These are phyloP conservation scores for Pythium sp. DNA, from an alignment of 352 stramenopile species.

Conservation along the genomic window DNA sequence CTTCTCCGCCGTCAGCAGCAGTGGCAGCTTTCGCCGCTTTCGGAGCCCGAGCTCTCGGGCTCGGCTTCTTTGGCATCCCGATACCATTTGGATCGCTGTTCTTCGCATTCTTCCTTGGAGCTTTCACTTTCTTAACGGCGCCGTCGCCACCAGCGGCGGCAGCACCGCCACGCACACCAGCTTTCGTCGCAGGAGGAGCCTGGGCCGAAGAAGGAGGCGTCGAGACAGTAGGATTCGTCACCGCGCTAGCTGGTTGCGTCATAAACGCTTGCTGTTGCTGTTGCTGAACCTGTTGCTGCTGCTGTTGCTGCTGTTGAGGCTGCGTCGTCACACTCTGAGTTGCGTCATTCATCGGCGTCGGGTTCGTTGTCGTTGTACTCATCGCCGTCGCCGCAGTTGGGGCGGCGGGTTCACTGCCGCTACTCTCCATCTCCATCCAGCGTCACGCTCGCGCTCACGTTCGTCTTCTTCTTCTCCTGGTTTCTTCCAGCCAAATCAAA, in stretches of 20 bases:
- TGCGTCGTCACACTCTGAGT: constrained; percentile 4
- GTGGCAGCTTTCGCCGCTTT: constrained; percentile 21
- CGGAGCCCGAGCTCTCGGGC: constrained; percentile 23
- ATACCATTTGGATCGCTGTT: constrained; percentile 5
- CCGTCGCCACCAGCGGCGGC: neutral
- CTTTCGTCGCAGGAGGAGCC: neutral
- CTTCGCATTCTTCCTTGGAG: constrained; percentile 26
- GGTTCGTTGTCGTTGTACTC: neutral
- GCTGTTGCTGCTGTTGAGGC: constrained; percentile 1
- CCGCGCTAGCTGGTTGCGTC: neutral
- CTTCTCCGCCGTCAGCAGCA: constrained; percentile 22
- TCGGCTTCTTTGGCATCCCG: constrained; percentile 29
- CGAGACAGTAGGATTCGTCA: too few species aligned
- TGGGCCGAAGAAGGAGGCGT: neutral
- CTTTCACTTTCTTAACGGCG: neutral
- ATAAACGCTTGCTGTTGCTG: constrained; percentile 10
- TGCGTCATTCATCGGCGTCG: neutral
- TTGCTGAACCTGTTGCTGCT: constrained; percentile 4
- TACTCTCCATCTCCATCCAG: constrained; percentile 5
- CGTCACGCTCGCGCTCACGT: neutral
- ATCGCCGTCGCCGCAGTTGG: neutral
- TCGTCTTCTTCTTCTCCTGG: neutral
- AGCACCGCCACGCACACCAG: neutral
- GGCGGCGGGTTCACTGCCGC: neutral
- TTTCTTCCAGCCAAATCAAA: neutral